Evolutionary conservation across 345 rosid species (phyloP).

Genomic region (Boechera retrofracta): DNA sequence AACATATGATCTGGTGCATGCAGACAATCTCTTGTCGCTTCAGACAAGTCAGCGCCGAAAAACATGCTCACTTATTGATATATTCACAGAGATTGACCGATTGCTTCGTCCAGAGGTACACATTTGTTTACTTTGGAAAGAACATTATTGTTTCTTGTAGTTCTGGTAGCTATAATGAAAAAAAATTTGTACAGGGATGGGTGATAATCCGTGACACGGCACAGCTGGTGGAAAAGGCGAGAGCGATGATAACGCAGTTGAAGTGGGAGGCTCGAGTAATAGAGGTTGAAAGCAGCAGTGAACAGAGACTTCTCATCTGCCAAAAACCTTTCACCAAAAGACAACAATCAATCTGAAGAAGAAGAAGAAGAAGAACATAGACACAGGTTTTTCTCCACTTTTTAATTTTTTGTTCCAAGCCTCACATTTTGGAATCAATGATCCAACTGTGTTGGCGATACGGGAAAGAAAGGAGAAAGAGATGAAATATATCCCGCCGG

Average conservation of each 20-base stretch:
- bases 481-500: conserved; percentile 42
- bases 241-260: conserved; percentile 66
- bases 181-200: conserved; percentile 77
- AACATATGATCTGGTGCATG: conserved; percentile 94
- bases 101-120: conserved; percentile 98
- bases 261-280: conserved; percentile 96
- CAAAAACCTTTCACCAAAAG: conserved; percentile 83
- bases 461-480: conserved; percentile 49
- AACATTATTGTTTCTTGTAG: background rate
- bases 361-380: conserved; percentile 35
- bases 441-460: conserved; percentile 51
- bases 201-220: conserved; percentile 80
- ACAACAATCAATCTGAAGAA: conserved; percentile 58
- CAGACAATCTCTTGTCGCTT: conserved; percentile 77
- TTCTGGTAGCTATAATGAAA: background rate
- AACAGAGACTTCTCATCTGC: conserved; percentile 89
- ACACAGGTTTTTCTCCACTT: conserved; percentile 34
- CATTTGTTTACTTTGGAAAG: background rate
- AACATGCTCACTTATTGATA: conserved; percentile 59
- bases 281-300: conserved; percentile 84
- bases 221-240: conserved; percentile 73
- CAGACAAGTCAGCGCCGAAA: conserved; percentile 51
- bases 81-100: conserved; percentile 86
- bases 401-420: conserved; percentile 31
- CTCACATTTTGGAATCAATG: conserved; percentile 31